Percentiles rank a stretch among this genome's conserved stretches.
These are phyloP conservation scores for Apocynum venetum DNA, from an alignment of 257 asterid species.

Conservation along the genomic window DNA sequence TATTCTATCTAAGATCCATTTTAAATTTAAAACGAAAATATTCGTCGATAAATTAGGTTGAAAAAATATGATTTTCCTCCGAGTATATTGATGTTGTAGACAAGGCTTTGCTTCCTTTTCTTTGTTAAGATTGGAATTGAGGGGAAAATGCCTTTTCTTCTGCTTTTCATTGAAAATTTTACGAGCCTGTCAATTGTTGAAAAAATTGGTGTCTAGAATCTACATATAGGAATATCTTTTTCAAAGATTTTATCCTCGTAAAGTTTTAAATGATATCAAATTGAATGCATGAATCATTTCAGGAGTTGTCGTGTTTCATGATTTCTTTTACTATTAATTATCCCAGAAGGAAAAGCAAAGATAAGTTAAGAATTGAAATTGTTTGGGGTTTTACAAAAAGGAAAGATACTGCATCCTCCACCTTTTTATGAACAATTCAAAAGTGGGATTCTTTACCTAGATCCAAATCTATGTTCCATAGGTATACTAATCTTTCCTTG, in stretches of 20 bases:
- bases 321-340: neutral
- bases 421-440: slow-evolving; percentile 6
- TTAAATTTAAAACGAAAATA: too few species aligned
- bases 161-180: neutral
- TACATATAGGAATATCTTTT: neutral
- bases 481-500: neutral
- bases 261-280: neutral
- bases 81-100: neutral
- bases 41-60: too few species aligned
- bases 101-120: neutral
- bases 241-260: neutral
- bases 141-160: neutral
- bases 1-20: too few species aligned
- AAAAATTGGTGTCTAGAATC: neutral
- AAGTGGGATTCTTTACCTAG: slow-evolving; percentile 8
- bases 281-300: neutral
- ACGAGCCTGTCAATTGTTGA: neutral
- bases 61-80: too few species aligned
- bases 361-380: neutral
- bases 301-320: neutral
- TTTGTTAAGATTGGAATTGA: too few species aligned
- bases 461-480: slow-evolving; percentile 8
- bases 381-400: slow-evolving; percentile 9
- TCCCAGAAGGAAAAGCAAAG: neutral
- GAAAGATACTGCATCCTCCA: slow-evolving; percentile 7